Conservation (phyloP, 164 flowering plant species). For the Stephania cephalantha region DNA sequence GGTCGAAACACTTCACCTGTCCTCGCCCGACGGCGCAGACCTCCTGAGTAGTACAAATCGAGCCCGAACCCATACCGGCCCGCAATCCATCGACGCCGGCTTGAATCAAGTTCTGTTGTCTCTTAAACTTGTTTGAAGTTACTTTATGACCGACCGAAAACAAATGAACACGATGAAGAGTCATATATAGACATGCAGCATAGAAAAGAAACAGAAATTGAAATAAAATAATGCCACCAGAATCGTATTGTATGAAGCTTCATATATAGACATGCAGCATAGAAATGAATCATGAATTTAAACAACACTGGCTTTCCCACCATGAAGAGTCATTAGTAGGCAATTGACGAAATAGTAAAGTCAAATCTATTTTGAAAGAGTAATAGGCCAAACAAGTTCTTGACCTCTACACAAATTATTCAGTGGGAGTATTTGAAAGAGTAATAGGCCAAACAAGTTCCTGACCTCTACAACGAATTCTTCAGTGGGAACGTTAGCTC, state of each 20-base stretch:
- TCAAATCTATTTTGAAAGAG: neutral
- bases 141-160: neutral
- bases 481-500: slow-evolving; percentile 55
- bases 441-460: neutral
- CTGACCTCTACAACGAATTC: slow-evolving; percentile 78
- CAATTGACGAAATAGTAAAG: neutral
- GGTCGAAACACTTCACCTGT: too few relatives aligned
- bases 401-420: slow-evolving; percentile 78
- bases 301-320: too few relatives aligned
- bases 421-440: slow-evolving; percentile 42
- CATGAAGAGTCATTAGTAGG: neutral
- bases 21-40: too few relatives aligned
- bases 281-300: too few relatives aligned
- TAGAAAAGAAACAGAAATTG: too few relatives aligned
- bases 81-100: too few relatives aligned
- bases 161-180: neutral
- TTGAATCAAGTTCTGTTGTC: neutral
- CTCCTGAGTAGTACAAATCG: too few relatives aligned
- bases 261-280: too few relatives aligned
- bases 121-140: neutral
- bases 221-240: neutral
- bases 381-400: neutral
- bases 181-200: neutral
- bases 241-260: neutral
- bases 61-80: too few relatives aligned